phyloP scores from a whole-genome alignment of 768 basidiomycete species.

The Pseudohyphozyma bogoriensis region DNA sequence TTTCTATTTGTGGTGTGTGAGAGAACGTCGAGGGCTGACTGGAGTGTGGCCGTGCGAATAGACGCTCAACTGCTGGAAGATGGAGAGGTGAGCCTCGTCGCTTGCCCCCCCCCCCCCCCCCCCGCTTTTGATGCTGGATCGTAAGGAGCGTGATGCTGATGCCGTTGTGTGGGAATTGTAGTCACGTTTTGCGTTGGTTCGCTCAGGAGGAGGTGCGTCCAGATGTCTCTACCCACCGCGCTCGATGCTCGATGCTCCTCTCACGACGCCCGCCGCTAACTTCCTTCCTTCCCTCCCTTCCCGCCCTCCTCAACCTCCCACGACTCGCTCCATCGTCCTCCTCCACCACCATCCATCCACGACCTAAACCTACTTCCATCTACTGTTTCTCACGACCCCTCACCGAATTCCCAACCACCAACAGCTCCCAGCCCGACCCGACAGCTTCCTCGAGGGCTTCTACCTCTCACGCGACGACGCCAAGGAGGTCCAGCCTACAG shows the following conservation, averaged over 20 bases:
- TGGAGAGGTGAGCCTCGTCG: constrained; percentile 16
- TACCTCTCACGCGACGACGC: constrained; percentile 28
- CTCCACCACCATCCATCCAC: too few species aligned
- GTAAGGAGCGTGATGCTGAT: background rate
- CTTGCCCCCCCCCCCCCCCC: background rate
- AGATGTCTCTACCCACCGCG: too few species aligned
- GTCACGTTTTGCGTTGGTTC: constrained; percentile 25
- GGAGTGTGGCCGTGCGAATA: background rate
- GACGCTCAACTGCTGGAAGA: constrained; percentile 32
- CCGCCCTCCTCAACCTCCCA: background rate
- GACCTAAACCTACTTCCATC: background rate
- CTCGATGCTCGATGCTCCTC: background rate
- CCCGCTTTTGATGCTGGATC: too few species aligned
- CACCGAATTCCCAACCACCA: too few species aligned
- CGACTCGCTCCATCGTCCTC: background rate
- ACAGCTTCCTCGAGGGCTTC: constrained; percentile 29
- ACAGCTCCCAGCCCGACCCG: constrained; percentile 17
- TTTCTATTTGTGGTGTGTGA: background rate
- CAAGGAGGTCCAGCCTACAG: constrained; percentile 26
- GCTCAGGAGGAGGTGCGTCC: constrained; percentile 24
- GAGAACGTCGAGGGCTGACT: background rate
- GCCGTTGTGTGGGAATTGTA: background rate
- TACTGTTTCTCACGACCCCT: background rate
- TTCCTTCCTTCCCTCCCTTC: background rate
- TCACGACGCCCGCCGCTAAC: background rate